Conservation (phyloP, 140 eudicot genomes). For the Ambrosia hybrid region DNA sequence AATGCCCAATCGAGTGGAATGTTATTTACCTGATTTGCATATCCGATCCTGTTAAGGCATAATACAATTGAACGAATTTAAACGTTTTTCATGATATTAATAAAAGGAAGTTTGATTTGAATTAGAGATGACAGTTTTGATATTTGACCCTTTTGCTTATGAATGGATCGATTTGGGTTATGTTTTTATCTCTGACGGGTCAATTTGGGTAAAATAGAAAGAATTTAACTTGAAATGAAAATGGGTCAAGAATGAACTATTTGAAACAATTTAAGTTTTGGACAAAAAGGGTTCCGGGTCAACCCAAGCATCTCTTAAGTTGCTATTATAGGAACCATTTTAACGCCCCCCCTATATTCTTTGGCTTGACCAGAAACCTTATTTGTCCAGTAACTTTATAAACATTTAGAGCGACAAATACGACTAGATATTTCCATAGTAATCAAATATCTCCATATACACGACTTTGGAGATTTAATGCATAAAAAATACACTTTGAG, state of each 20-base stretch:
- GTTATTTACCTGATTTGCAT: conserved; percentile 62
- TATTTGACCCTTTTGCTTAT: not conserved
- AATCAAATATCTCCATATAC: no score
- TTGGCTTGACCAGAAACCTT: no score
- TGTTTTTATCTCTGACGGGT: no score
- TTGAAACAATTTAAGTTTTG: no score
- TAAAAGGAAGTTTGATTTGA: not conserved
- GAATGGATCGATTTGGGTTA: no score
- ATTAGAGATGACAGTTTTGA: not conserved
- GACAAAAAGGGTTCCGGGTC: no score
- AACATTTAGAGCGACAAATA: no score
- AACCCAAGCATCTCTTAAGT: no score
- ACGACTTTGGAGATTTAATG: not conserved
- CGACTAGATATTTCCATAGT: no score
- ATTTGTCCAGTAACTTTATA: no score
- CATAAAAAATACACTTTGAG: not conserved
- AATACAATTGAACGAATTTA: conserved; percentile 5
- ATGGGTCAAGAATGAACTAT: not conserved
- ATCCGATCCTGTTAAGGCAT: conserved; percentile 60
- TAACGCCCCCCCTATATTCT: no score
- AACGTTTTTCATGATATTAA: not conserved
- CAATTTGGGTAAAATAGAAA: not conserved
- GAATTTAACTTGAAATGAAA: not conserved
- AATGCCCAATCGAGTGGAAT: conserved; percentile 96
- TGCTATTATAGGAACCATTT: no score